A percentile compares a stretch with the other conserved stretches of the same genome.
These are phyloP conservation scores for Tuber indicum DNA, from an alignment of 495 filamentous ascomycete species.

Conservation along the genomic window DNA sequence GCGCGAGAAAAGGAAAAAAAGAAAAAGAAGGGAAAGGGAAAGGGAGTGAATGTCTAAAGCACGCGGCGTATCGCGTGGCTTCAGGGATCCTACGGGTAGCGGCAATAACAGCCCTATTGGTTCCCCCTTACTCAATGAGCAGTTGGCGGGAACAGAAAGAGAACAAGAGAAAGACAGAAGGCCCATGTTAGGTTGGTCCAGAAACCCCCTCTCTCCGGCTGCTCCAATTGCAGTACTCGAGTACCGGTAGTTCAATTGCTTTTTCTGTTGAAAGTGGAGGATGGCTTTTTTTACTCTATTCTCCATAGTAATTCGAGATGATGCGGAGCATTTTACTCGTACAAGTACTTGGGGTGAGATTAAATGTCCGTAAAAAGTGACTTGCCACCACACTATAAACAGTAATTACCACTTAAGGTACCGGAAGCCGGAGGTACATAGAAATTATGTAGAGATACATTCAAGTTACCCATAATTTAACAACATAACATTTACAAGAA, in stretches of 20 bases:
- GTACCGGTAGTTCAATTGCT: neutral
- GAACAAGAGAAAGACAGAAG: neutral
- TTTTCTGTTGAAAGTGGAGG: neutral
- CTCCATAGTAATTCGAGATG: neutral
- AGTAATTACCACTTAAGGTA: too few species aligned
- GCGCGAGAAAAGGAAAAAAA: slow-evolving; percentile 19
- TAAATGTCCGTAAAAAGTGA: too few species aligned
- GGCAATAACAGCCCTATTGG: slow-evolving; percentile 36
- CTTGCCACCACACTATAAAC: too few species aligned
- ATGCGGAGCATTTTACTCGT: neutral
- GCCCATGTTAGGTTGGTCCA: neutral
- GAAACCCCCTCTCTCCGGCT: neutral
- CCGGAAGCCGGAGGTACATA: too few species aligned
- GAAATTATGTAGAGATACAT: too few species aligned
- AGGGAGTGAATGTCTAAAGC: slow-evolving; percentile 9
- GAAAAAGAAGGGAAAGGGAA: slow-evolving; percentile 18
- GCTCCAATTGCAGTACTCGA: neutral
- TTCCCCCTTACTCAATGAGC: neutral
- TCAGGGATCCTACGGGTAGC: slow-evolving; percentile 36
- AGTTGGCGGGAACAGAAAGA: neutral
- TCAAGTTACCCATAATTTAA: too few species aligned
- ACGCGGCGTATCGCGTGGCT: slow-evolving; percentile 31
- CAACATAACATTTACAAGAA: too few species aligned
- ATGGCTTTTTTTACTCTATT: neutral
- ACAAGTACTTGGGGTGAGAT: too few species aligned